A percentile compares a stretch with the other conserved stretches of the same genome.
These are phyloP conservation scores for Chrysophaeum taylorii DNA, from an alignment of 352 stramenopile species.

Conservation along the genomic window DNA sequence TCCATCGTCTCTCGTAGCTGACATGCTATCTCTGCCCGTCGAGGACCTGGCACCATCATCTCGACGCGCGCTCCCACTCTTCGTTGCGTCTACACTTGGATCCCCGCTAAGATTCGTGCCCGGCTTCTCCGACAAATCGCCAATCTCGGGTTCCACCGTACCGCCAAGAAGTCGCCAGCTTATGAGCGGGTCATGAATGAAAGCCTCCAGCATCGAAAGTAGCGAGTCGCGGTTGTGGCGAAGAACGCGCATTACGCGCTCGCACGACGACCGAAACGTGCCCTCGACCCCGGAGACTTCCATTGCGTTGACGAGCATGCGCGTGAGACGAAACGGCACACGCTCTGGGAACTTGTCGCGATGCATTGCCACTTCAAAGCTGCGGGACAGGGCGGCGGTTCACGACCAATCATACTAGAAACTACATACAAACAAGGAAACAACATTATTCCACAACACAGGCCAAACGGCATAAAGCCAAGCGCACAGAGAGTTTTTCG, in stretches of 20 bases:
- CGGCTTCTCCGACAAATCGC: too few species aligned
- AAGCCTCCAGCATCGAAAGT: slow-evolving; percentile 98
- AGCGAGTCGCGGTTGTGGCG: slow-evolving; percentile 92
- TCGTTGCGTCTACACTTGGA: too few species aligned
- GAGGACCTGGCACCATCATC: too few species aligned
- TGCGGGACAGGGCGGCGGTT: too few species aligned
- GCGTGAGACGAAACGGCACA: slow-evolving; percentile 96
- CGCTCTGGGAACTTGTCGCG: slow-evolving; percentile 97
- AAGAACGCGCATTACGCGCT: slow-evolving; percentile 92
- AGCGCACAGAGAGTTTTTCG: background rate
- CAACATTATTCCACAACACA: slow-evolving; percentile 3
- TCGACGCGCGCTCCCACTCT: too few species aligned
- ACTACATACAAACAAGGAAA: background rate
- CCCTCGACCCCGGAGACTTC: slow-evolving; percentile 97
- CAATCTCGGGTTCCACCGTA: slow-evolving; percentile 47
- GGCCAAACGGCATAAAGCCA: background rate
- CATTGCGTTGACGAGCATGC: slow-evolving; percentile 98
- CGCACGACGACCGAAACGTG: slow-evolving; percentile 92
- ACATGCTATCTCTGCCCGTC: too few species aligned
- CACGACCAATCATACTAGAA: too few species aligned
- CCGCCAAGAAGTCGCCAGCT: slow-evolving; percentile 89
- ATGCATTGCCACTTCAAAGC: slow-evolving; percentile 97
- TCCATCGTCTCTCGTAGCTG: too few species aligned
- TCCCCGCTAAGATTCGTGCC: too few species aligned
- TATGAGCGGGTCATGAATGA: slow-evolving; percentile 98